phyloP scores from a whole-genome alignment of 495 filamentous ascomycete genomes.

The Aspergillus saccharolyticus region DNA sequence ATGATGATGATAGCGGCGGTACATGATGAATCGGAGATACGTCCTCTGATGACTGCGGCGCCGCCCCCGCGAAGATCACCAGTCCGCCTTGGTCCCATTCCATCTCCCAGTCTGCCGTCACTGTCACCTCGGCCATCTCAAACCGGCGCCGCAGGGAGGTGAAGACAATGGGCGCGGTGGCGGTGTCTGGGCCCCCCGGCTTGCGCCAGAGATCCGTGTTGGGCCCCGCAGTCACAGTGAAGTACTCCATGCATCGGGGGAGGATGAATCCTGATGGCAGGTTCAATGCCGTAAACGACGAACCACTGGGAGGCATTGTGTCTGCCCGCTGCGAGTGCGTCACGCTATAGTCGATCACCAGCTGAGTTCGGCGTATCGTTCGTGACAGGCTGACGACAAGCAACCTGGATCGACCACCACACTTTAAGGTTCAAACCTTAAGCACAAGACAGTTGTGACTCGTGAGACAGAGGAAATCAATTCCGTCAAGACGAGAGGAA shows the following conservation, averaged over 20 bases:
- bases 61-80: constrained; percentile 70
- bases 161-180: constrained; percentile 54
- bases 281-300: constrained; percentile 50
- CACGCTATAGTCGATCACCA: neutral
- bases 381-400: neutral
- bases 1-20: neutral
- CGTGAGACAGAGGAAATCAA: neutral
- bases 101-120: constrained; percentile 54
- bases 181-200: constrained; percentile 50
- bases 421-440: constrained; percentile 7
- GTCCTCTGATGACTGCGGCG: constrained; percentile 43
- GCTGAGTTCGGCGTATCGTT: neutral
- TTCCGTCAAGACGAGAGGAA: neutral
- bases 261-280: constrained; percentile 41
- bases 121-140: constrained; percentile 54
- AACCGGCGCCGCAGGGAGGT: constrained; percentile 50
- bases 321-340: neutral
- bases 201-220: constrained; percentile 53
- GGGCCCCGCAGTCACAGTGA: constrained; percentile 50
- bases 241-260: constrained; percentile 53
- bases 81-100: constrained; percentile 67
- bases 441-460: neutral
- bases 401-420: neutral
- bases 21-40: constrained; percentile 5
- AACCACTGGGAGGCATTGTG: constrained; percentile 47